phyloP scores from a whole-genome alignment of 2,329 filamentous ascomycete species.

The Scopulariopsis brevicaulis region DNA sequence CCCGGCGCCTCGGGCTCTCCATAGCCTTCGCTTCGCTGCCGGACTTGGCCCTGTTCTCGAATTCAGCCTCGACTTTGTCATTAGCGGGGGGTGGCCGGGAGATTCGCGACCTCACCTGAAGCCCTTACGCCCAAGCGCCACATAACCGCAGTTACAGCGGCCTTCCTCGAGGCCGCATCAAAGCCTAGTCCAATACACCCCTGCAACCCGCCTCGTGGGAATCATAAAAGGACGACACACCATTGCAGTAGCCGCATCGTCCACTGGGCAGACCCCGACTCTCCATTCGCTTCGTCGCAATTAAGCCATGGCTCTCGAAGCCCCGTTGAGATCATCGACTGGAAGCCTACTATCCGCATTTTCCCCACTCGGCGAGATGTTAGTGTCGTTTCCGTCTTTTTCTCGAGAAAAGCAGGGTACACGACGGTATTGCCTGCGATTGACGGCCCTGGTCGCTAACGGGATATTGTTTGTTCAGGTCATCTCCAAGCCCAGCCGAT shows the following conservation, averaged over 20 bases:
- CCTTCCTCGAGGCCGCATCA: background rate
- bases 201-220: background rate
- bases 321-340: constrained; percentile 50
- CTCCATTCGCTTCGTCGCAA: background rate
- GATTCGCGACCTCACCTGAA: background rate
- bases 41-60: background rate
- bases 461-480: constrained; percentile 19
- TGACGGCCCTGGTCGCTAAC: background rate
- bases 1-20: background rate
- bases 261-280: constrained; percentile 6
- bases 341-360: constrained; percentile 43
- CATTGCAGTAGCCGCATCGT: background rate
- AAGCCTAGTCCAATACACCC: background rate
- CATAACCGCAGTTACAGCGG: background rate
- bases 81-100: background rate
- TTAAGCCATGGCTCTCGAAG: constrained; percentile 46
- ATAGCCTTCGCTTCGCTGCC: background rate
- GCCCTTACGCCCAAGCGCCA: background rate
- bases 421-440: background rate
- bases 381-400: background rate
- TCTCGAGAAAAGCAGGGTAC: background rate
- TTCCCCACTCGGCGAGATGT: constrained; percentile 18
- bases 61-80: background rate
- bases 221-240: background rate
- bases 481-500: constrained; percentile 23